phyloP scores from a whole-genome alignment of 257 asterid species.

The Scutellaria baicalensis region DNA sequence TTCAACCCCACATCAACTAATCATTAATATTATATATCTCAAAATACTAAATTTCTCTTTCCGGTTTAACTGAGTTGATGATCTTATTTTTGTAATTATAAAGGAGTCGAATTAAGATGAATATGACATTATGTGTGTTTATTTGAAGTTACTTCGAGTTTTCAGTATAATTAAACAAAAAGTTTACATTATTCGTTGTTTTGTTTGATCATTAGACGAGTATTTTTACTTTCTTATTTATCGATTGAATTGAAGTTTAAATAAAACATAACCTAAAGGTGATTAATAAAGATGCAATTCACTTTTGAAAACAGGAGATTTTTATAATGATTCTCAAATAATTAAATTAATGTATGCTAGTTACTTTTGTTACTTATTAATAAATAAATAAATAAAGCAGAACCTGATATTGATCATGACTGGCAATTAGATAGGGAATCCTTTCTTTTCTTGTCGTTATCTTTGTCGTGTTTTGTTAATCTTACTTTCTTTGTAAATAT shows the following conservation, averaged over 20 bases:
- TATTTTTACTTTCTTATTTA: not conserved
- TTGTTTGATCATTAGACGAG: too few species aligned
- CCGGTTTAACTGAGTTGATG: not conserved
- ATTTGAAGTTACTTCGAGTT: not conserved
- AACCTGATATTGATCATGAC: slow-evolving; percentile 4
- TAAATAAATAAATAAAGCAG: not conserved
- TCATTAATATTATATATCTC: not conserved
- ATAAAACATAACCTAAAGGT: not conserved
- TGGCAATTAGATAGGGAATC: slow-evolving; percentile 19
- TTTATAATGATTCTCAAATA: too few species aligned
- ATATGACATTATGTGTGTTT: too few species aligned
- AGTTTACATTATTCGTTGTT: not conserved
- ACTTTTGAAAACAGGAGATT: not conserved
- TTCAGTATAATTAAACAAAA: not conserved
- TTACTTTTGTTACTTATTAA: not conserved
- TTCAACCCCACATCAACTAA: not conserved
- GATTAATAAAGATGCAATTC: not conserved
- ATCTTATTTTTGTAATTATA: not conserved
- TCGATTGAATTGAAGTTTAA: not conserved
- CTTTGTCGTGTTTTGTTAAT: slow-evolving; percentile 9
- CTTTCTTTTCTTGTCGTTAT: not conserved
- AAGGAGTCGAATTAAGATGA: not conserved
- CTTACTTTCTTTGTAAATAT: not conserved
- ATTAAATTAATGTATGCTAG: not conserved
- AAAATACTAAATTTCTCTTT: not conserved